Base-by-base conservation (phyloP, 2,329 filamentous ascomycete species). In the Penicillium sp. region DNA sequence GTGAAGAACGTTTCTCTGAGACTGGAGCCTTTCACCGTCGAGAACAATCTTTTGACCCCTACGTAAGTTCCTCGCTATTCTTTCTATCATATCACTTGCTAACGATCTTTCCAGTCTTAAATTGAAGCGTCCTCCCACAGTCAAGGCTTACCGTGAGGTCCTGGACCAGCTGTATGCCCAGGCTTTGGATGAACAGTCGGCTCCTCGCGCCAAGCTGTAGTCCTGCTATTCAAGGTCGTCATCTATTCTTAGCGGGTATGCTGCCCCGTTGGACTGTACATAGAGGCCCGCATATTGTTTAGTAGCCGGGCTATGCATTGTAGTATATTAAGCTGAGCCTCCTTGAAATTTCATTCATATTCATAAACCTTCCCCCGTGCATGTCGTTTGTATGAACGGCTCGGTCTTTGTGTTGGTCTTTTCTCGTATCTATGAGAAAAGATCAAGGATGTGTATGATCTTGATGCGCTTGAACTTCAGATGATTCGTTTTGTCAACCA, bases 21-120 rank as follows among this genome's bases (percentile, higher is more conserved):
- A 64, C 64, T 96, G 13, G 94, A 99, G 54, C 94, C 94, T 1
- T 97, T 99, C 65, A 89, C 85, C 1, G 85, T 97, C 59, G 92
- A 96, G 46, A 99, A 99, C 69, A 89, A 95, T 73, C 79, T 96
- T 45, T 76, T 79, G 59, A 79, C 76, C 7, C 76, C 76, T 10
- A 79, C 76, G 70, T 77, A 65, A 66, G 74, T 74, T 46, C 26
- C 16, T 26, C 21, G 23, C 41, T 92, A 68, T 45, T 45, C 15
- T n/a, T 23, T 29, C 3, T 33, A 4, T 33, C 21, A 34, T 1
- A 33, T 21, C 7, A 24, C 4, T 29, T 60, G 43, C 66, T 65
- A 61, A 67, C 49, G 28, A 15, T 28, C 6, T 16, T 18, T 49
- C 51, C 56, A 88, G 85, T 50, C 73, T 89, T 56, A 90, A 90